Conservation (phyloP, 257 asterid genomes). For the Parsonsia alboflavescens region DNA sequence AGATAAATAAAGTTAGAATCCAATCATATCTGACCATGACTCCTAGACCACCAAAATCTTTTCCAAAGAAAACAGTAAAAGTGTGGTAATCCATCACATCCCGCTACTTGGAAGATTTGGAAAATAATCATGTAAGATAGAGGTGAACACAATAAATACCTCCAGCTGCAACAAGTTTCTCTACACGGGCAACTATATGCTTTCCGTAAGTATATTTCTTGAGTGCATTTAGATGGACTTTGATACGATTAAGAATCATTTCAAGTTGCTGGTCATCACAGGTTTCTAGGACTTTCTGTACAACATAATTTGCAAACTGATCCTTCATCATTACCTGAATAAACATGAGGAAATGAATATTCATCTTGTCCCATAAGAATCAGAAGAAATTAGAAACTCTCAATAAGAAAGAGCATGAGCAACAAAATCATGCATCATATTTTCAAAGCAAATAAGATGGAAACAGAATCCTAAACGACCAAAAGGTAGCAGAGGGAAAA, state of each 20-base stretch:
- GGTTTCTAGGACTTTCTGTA: slow-evolving; percentile 86
- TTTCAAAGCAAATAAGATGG: neutral
- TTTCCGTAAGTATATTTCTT: slow-evolving; percentile 81
- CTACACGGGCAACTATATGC: slow-evolving; percentile 85
- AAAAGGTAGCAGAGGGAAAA: neutral
- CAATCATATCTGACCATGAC: too few species aligned
- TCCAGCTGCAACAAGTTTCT: slow-evolving; percentile 90
- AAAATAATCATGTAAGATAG: neutral
- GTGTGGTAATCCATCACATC: neutral
- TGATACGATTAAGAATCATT: slow-evolving; percentile 59
- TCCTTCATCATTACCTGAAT: slow-evolving; percentile 80
- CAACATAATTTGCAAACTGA: slow-evolving; percentile 81
- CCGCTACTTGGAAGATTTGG: neutral
- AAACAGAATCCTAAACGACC: too few species aligned
- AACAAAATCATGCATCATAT: neutral
- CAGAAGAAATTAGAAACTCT: neutral
- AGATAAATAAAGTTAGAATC: neutral
- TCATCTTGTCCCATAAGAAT: neutral
- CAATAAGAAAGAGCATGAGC: neutral
- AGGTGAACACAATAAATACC: slow-evolving; percentile 33
- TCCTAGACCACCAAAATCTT: neutral
- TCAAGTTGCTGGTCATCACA: slow-evolving; percentile 74
- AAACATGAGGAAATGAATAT: neutral
- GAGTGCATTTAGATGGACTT: slow-evolving; percentile 69
- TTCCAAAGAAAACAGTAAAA: neutral